phyloP scores from a whole-genome alignment of 2,329 filamentous ascomycete species.

The Macrophomina pseudophaseolina region DNA sequence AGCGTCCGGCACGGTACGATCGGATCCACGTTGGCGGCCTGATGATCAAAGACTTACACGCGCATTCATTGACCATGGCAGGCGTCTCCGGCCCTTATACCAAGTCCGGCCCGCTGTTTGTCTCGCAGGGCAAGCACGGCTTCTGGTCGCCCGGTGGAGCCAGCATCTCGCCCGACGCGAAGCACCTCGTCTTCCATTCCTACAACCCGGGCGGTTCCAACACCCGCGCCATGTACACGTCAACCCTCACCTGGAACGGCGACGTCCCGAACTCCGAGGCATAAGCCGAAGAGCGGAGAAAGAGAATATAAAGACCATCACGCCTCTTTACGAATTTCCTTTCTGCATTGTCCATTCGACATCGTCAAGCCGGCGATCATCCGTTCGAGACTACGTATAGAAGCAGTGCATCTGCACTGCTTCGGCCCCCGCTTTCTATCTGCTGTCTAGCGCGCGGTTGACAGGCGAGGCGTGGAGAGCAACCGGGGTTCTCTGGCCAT shows the following conservation, averaged over 20 bases:
- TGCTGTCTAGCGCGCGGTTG: not conserved
- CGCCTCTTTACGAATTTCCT: constrained; percentile 13
- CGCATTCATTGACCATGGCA: not conserved
- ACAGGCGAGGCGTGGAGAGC: not conserved
- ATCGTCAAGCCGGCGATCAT: not conserved
- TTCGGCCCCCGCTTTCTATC: constrained; percentile 11
- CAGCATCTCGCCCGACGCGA: constrained; percentile 18
- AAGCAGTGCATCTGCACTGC: not conserved
- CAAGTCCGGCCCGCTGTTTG: constrained; percentile 23
- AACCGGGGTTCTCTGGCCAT: constrained; percentile 13
- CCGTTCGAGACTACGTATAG: not conserved
- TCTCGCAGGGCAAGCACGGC: constrained; percentile 19
- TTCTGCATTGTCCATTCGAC: not conserved
- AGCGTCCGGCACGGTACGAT: not conserved
- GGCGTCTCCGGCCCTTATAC: constrained; percentile 24
- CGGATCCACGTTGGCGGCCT: not conserved
- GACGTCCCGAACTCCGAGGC: constrained; percentile 13
- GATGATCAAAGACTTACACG: not conserved
- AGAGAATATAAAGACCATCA: not conserved
- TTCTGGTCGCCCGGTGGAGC: constrained; percentile 27
- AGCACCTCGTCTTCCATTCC: constrained; percentile 25
- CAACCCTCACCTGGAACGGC: constrained; percentile 13
- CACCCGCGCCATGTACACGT: constrained; percentile 20
- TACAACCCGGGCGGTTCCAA: constrained; percentile 14
- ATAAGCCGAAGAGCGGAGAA: not conserved